These are phyloP conservation scores for Clarireedia hainanense DNA, from an alignment of 2,329 filamentous ascomycete genomes.

Conservation along the genomic window DNA sequence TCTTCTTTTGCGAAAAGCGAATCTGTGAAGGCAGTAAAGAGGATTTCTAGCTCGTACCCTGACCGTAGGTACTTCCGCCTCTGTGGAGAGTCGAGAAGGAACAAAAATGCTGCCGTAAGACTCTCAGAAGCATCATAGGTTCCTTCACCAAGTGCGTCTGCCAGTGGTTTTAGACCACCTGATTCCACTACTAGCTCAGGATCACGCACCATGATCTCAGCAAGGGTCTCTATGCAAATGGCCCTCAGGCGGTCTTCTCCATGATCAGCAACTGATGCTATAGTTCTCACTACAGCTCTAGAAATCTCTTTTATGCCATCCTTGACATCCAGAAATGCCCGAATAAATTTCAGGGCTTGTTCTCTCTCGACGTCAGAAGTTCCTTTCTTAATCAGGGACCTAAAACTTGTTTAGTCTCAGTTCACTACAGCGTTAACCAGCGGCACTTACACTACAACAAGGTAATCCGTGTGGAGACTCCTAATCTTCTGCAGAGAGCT, in stretches of 20 bases:
- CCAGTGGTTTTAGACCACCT: conserved; percentile 77
- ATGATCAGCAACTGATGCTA: conserved; percentile 83
- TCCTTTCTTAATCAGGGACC: conserved; percentile 85
- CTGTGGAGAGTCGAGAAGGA: conserved; percentile 77
- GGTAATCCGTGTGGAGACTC: conserved; percentile 79
- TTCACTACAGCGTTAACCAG: background rate
- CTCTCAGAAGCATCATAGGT: conserved; percentile 90
- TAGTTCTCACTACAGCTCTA: conserved; percentile 75
- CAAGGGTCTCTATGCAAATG: conserved; percentile 87
- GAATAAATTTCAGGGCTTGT: conserved; percentile 92
- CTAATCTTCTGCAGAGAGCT: conserved; percentile 85
- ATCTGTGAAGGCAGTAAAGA: conserved; percentile 91
- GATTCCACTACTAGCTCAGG: conserved; percentile 73
- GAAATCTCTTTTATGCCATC: conserved; percentile 85
- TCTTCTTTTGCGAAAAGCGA: conserved; percentile 53
- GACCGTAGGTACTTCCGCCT: conserved; percentile 76
- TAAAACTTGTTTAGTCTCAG: conserved; percentile 26
- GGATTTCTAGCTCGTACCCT: conserved; percentile 80
- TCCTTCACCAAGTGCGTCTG: conserved; percentile 86
- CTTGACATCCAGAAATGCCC: conserved; percentile 92
- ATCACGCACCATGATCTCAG: conserved; percentile 83
- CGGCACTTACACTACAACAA: conserved; percentile 62
- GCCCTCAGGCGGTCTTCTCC: conserved; percentile 64
- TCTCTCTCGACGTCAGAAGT: conserved; percentile 97
- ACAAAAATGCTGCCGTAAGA: conserved; percentile 78